Base-by-base conservation (phyloP, 2,329 filamentous ascomycete species). In the Teratosphaeriaceae sp. region DNA sequence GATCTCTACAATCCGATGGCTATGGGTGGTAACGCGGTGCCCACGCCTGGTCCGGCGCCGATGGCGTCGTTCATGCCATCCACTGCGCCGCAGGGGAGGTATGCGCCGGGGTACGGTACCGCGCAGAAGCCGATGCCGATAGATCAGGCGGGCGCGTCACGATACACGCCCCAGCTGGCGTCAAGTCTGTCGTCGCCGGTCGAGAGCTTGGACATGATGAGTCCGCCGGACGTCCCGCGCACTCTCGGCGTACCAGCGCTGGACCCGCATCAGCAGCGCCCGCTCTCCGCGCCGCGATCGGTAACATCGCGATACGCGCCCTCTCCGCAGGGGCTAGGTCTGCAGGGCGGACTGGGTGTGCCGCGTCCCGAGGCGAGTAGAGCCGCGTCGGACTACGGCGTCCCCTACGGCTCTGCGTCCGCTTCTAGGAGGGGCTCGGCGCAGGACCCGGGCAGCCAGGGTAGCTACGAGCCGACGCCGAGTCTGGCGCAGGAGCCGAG, bases 1-100 rank as follows among this genome's bases (percentile, higher is more conserved):
- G 89, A 96, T 52, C 66, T 85, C 5, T 94, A 92, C 59, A 82
- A 81, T 9, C 67, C 72, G 4, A 50, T 57, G 51, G 51, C 46
- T 30, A 50, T 45, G 29, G 37, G 76, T 55, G 46, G 52, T n/a
- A 42, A 9, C 52, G 29, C 38, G 37, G 48, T 44, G 33, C 35
- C 52, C 19, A 47, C 43, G 19, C 27, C 47, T 12, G 31, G 29
- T 18, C 30, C 38, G 8, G 41, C 31, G 26, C 39, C 46, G 34
- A 44, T 22, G 24, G 21, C 26, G 15, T 19, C 26, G 24, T 43
- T 43, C 26, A 33, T 34, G 34, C 41, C 41, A 23, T 43, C 53
- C 5, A 48, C 46, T n/a, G 46, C 54, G 5, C 53, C 49, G 22
- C 47, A 54, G 8, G 49, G 53, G 33, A 53, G 56, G 38, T 64